phyloP scores from a whole-genome alignment of 2,329 filamentous ascomycete species.

The Aspergillus pseudotamarii region DNA sequence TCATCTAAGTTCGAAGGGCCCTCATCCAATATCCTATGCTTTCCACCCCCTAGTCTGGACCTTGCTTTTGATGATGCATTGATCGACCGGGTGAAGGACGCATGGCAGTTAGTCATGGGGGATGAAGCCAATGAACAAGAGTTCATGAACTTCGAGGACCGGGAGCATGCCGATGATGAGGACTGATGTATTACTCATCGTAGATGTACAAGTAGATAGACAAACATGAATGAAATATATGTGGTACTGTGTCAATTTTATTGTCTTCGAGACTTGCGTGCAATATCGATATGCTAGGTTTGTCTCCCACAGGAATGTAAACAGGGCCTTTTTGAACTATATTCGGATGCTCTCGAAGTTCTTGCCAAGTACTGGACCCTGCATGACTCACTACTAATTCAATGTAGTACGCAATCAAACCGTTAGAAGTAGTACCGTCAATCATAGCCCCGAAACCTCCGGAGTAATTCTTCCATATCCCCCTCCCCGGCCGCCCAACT shows the following conservation, averaged over 20 bases:
- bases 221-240: not conserved
- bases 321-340: not conserved
- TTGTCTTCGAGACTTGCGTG: not conserved
- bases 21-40: conserved; percentile 54
- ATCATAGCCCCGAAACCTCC: not conserved
- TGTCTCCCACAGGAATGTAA: not conserved
- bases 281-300: not conserved
- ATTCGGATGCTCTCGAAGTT: not conserved
- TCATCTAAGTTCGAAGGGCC: conserved; percentile 21
- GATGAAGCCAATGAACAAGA: conserved; percentile 52
- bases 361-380: not conserved
- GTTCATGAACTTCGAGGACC: conserved; percentile 80
- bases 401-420: not conserved
- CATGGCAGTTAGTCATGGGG: conserved; percentile 69
- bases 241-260: not conserved
- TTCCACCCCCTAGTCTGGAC: conserved; percentile 64
- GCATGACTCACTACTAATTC: not conserved
- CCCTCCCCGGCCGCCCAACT: not conserved
- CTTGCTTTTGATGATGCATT: conserved; percentile 74
- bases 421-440: not conserved
- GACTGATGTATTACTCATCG: conserved; percentile 18
- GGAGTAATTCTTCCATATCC: not conserved
- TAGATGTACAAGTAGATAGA: not conserved
- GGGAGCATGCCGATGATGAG: conserved; percentile 64
- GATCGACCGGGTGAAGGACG: conserved; percentile 66